Evolutionary conservation across 75 land plant genomes (phyloP).

Genomic region (Chamaecyparis obtusa): DNA sequence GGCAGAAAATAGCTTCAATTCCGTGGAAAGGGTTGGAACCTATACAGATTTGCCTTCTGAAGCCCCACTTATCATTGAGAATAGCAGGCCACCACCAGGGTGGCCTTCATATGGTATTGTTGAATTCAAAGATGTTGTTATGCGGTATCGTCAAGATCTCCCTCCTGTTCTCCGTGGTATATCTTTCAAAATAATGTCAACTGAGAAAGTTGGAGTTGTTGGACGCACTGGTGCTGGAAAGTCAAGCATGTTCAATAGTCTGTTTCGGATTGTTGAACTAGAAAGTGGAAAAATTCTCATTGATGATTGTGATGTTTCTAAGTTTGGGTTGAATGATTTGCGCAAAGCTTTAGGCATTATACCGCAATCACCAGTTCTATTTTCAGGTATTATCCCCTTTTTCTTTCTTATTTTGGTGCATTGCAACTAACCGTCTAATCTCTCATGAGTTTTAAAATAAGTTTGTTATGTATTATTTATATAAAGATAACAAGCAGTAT

Average conservation of each 20-base stretch:
- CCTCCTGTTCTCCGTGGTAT: constrained; percentile 85
- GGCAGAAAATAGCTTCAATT: constrained; percentile 94
- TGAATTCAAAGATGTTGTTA: constrained; percentile 79
- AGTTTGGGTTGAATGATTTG: constrained; percentile 78
- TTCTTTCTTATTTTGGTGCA: constrained; percentile 5
- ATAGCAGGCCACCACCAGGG: constrained; percentile 85
- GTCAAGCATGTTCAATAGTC: constrained; percentile 94
- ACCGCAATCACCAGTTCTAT: constrained; percentile 95
- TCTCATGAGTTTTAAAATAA: neutral
- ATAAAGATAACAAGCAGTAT: neutral
- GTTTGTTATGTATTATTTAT: neutral
- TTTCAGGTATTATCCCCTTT: constrained; percentile 61
- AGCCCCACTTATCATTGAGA: constrained; percentile 82
- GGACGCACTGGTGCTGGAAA: constrained; percentile 99
- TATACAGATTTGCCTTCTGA: constrained; percentile 90
- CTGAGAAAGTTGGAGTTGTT: constrained; percentile 90
- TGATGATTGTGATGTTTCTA: constrained; percentile 70
- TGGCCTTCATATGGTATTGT: constrained; percentile 88
- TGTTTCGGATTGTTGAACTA: constrained; percentile 88
- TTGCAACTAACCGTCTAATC: neutral
- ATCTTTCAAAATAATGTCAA: constrained; percentile 63
- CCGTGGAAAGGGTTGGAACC: constrained; percentile 88
- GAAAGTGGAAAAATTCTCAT: constrained; percentile 83
- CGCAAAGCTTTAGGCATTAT: constrained; percentile 86
- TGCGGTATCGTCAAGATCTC: constrained; percentile 85